Percentiles rank a stretch among this genome's conserved stretches.
phyloP scores from a whole-genome alignment of 2,329 filamentous ascomycete species.

The Phoma sp. region DNA sequence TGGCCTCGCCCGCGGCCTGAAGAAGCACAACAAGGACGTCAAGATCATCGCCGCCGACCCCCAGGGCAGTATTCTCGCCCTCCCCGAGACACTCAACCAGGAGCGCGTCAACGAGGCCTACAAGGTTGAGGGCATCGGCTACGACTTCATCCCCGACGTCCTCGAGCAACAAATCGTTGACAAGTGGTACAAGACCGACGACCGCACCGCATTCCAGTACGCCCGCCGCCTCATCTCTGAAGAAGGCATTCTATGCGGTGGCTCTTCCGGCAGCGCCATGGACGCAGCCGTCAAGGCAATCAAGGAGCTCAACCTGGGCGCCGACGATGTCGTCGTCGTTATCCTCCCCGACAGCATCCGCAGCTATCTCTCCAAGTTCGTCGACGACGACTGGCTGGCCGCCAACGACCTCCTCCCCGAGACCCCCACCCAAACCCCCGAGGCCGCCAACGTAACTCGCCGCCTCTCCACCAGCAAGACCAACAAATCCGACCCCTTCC shows the following conservation, averaged over 20 bases:
- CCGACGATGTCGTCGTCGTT: conserved; percentile 88
- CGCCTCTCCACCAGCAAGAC: conserved; percentile 48
- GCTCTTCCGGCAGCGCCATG: conserved; percentile 91
- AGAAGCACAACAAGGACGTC: conserved; percentile 83
- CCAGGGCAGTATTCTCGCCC: conserved; percentile 85
- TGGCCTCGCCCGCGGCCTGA: conserved; percentile 81
- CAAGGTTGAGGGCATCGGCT: conserved; percentile 98
- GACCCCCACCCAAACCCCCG: conserved; percentile 52
- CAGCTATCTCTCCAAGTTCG: conserved; percentile 97
- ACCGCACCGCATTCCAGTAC: conserved; percentile 86
- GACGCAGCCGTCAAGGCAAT: conserved; percentile 78
- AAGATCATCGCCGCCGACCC: conserved; percentile 94
- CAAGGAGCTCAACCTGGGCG: conserved; percentile 75
- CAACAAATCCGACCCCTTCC: conserved; percentile 70
- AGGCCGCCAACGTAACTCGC: conserved; percentile 39
- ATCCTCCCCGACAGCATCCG: conserved; percentile 94
- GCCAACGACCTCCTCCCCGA: conserved; percentile 88
- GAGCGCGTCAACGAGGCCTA: conserved; percentile 82
- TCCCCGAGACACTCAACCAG: conserved; percentile 80
- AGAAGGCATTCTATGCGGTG: conserved; percentile 91
- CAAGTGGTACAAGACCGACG: conserved; percentile 98
- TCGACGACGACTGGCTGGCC: conserved; percentile 97
- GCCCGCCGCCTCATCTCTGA: conserved; percentile 91
- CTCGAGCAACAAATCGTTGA: conserved; percentile 80
- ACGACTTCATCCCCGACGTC: conserved; percentile 97